Evolutionary conservation across 202 grass and related monocot species (phyloP).

Genomic region (Digitaria exilis): DNA sequence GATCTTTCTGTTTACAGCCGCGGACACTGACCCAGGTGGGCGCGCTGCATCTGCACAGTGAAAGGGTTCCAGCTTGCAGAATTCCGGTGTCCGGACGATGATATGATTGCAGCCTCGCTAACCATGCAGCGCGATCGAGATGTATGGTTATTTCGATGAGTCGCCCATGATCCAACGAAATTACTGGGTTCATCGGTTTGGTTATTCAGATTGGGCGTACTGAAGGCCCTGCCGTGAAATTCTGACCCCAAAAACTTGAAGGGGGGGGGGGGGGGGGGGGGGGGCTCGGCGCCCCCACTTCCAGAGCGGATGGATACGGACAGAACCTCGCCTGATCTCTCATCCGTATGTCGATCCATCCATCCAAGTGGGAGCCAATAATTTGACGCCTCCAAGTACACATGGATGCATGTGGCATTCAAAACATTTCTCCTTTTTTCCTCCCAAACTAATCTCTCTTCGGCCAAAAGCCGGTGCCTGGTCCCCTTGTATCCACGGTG

Average conservation of each 20-base stretch:
- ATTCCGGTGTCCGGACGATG: no score
- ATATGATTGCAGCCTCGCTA: no score
- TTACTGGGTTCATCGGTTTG: not conserved
- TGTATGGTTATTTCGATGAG: not conserved
- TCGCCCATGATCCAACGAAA: not conserved
- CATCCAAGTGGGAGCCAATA: slow-evolving; percentile 49
- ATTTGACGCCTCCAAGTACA: slow-evolving; percentile 45
- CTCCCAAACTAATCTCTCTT: not conserved
- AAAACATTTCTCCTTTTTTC: slow-evolving; percentile 42
- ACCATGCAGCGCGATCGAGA: no score
- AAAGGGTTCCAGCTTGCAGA: not conserved
- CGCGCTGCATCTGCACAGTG: not conserved
- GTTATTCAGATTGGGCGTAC: no score
- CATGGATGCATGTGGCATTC: slow-evolving; percentile 54
- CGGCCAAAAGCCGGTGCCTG: not conserved
- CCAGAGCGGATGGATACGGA: not conserved
- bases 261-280: no score
- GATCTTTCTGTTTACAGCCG: not conserved
- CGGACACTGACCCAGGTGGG: not conserved
- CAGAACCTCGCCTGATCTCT: slow-evolving; percentile 7
- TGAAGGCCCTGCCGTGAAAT: not conserved
- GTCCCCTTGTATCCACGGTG: not conserved
- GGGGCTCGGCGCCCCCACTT: not conserved
- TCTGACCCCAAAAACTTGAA: not conserved
- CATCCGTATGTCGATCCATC: slow-evolving; percentile 31